phyloP scores from a whole-genome alignment of 108 stramenopile genomes.

The Nitzschia putrida region DNA sequence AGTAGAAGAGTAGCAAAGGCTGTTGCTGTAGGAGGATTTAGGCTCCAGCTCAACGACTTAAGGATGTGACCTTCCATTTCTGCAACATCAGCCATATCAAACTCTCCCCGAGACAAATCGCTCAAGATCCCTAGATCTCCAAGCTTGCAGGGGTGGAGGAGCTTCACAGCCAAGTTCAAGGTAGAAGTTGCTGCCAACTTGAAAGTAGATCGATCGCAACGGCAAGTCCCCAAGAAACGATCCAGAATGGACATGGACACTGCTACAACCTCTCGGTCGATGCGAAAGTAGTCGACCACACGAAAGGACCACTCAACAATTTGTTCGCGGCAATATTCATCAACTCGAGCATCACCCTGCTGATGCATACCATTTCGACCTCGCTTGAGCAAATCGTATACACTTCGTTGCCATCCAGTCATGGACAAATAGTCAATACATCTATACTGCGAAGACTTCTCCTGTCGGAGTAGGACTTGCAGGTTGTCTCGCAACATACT shows the following conservation, averaged over 20 bases:
- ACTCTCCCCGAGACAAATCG: constrained; percentile 65
- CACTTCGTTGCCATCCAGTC: constrained; percentile 42
- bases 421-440: constrained; percentile 58
- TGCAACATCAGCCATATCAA: constrained; percentile 59
- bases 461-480: constrained; percentile 38
- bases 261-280: constrained; percentile 65
- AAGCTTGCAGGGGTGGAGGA: constrained; percentile 63
- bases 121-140: constrained; percentile 60
- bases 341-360: constrained; percentile 41
- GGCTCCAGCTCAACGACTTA: constrained; percentile 41
- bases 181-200: constrained; percentile 67
- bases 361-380: constrained; percentile 13
- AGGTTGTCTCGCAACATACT: constrained; percentile 45
- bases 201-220: constrained; percentile 60
- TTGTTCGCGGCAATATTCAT: constrained; percentile 71
- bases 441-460: constrained; percentile 39
- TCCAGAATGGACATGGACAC: constrained; percentile 57
- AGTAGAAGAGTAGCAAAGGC: constrained; percentile 47
- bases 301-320: constrained; percentile 75
- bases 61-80: constrained; percentile 61
- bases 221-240: constrained; percentile 57
- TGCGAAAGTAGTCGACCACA: constrained; percentile 72
- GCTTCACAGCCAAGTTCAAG: constrained; percentile 60
- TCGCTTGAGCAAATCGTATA: constrained; percentile 38
- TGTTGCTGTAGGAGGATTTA: constrained; percentile 55